Evolutionary conservation across 2,329 filamentous ascomycete genomes (phyloP).

Genomic region (Cryphonectria parasitica): DNA sequence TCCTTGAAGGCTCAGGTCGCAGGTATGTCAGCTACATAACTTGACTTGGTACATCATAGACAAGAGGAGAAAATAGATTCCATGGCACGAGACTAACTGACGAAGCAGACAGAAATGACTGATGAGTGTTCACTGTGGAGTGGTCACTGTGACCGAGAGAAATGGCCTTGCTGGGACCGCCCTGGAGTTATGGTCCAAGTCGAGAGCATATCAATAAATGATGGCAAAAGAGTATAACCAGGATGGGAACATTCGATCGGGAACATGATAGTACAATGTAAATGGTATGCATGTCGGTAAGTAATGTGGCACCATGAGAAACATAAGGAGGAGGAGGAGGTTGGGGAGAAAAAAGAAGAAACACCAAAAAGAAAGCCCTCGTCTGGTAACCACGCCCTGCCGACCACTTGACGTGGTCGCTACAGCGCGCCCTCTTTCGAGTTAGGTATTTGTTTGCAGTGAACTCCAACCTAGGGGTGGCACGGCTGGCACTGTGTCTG

Average conservation of each 20-base stretch:
- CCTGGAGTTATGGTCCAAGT: background rate
- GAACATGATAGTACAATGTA: background rate
- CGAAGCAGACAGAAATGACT: background rate
- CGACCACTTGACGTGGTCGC: background rate
- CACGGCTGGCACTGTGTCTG: slow-evolving; percentile 2
- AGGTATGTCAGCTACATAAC: background rate
- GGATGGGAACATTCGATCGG: background rate
- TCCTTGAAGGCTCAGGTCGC: background rate
- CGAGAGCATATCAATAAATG: background rate
- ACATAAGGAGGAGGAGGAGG: background rate
- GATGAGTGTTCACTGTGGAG: background rate
- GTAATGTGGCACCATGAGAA: background rate
- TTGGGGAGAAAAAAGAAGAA: background rate
- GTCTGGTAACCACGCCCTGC: background rate
- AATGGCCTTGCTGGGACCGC: background rate
- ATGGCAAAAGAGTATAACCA: background rate
- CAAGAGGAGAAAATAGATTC: no score
- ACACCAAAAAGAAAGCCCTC: background rate
- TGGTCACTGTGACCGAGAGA: background rate
- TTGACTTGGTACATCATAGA: background rate
- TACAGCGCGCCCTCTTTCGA: slow-evolving; percentile 8
- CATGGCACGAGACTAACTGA: background rate
- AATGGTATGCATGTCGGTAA: background rate
- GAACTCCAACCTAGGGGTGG: background rate
- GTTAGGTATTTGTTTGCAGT: slow-evolving; percentile 6